These are phyloP conservation scores for Ophiocordyceps camponoti-saundersi DNA, from an alignment of 2,329 filamentous ascomycete species.

Conservation along the genomic window DNA sequence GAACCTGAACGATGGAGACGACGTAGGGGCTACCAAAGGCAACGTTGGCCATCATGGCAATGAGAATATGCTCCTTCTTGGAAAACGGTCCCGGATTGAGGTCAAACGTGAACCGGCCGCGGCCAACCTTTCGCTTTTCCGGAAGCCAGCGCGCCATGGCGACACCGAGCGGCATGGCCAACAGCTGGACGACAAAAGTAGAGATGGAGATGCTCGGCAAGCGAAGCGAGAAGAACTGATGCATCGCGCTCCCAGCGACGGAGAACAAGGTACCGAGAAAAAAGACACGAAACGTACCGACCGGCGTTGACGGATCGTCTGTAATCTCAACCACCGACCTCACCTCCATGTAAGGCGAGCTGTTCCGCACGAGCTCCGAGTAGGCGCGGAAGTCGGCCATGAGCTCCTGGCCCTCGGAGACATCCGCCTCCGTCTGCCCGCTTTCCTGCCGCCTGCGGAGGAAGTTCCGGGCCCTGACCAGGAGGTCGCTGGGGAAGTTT, in stretches of 20 bases:
- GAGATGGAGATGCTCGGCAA: conserved; percentile 22
- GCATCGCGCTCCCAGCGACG: conserved; percentile 6
- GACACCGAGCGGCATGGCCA: conserved; percentile 20
- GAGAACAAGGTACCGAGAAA: conserved; percentile 20
- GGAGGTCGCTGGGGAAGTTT: conserved; percentile 25
- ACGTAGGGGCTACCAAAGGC: conserved; percentile 22
- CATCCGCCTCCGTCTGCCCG: conserved; percentile 1
- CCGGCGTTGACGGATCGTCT: conserved; percentile 21
- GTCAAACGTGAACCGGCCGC: conserved; percentile 9
- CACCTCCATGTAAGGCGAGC: conserved; percentile 23
- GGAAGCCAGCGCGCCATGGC: conserved; percentile 12
- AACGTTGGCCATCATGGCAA: conserved; percentile 39
- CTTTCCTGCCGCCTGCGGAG: conserved; percentile 8
- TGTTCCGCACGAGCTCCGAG: conserved; percentile 12
- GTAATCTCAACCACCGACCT: conserved; percentile 25
- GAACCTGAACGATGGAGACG: conserved; percentile 25
- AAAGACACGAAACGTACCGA: conserved; percentile 23
- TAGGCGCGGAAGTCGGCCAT: conserved; percentile 7
- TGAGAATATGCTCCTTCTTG: conserved; percentile 36
- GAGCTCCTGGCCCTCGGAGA: conserved; percentile 5
- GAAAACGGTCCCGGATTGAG: conserved; percentile 32
- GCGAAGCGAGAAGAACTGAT: conserved; percentile 23
- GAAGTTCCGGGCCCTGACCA: conserved; percentile 23
- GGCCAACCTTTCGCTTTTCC: neutral
- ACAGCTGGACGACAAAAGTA: conserved; percentile 21